Evolutionary conservation across 1,284 basidiomycete species (phyloP).

Genomic region (Cerioporus squamosus): DNA sequence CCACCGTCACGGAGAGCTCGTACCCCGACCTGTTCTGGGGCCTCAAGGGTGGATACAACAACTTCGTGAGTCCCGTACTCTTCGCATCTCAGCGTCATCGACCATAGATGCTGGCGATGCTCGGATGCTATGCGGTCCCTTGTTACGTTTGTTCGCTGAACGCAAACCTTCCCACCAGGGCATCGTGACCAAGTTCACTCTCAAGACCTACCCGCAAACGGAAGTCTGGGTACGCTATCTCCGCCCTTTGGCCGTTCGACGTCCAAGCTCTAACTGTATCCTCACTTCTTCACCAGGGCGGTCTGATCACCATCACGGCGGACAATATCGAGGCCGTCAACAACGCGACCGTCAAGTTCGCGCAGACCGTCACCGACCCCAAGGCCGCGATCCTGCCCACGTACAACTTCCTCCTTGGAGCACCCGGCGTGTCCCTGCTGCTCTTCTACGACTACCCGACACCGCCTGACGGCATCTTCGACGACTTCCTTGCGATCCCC

Average conservation of each 20-base stretch:
- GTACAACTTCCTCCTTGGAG: conserved; percentile 50
- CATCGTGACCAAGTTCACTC: conserved; percentile 61
- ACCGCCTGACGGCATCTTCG: conserved; percentile 47
- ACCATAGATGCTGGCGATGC: no score
- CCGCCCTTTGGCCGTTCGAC: neutral
- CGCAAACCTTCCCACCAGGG: conserved; percentile 41
- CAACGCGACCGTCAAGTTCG: conserved; percentile 55
- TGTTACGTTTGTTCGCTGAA: neutral
- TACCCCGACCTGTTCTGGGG: conserved; percentile 43
- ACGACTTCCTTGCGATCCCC: conserved; percentile 43
- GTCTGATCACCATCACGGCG: conserved; percentile 47
- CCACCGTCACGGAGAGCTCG: conserved; percentile 28
- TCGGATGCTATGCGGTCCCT: neutral
- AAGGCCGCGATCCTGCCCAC: conserved; percentile 64
- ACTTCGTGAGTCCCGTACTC: conserved; percentile 50
- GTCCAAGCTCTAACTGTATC: neutral
- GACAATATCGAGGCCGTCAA: conserved; percentile 43
- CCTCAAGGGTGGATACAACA: conserved; percentile 61
- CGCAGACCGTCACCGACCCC: conserved; percentile 51
- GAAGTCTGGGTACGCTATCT: conserved; percentile 57
- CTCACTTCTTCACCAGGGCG: conserved; percentile 47
- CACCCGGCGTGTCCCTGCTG: conserved; percentile 30
- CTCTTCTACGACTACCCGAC: conserved; percentile 50
- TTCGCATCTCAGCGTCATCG: no score
- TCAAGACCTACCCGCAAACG: conserved; percentile 56